Percentiles rank a stretch among this genome's conserved stretches.
phyloP scores from a whole-genome alignment of 345 rosid genomes.

The Carallia pectinifolia region DNA sequence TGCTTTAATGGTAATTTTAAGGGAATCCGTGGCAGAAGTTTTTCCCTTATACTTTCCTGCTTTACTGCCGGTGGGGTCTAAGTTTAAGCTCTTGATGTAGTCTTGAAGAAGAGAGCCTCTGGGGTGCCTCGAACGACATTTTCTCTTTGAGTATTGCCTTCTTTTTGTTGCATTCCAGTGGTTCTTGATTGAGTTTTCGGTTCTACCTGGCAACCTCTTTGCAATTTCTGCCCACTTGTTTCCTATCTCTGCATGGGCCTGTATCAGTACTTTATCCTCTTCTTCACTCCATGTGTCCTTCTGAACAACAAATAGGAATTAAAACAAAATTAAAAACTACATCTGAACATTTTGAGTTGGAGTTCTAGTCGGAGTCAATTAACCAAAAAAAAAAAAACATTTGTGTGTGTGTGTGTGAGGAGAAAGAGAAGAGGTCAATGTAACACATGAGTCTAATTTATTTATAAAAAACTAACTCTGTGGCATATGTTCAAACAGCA shows the following conservation, averaged over 20 bases:
- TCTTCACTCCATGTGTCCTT: constrained; percentile 92
- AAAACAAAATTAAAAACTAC: neutral
- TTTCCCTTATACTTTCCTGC: constrained; percentile 18
- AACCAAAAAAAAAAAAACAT: too few relatives aligned
- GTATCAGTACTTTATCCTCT: constrained; percentile 75
- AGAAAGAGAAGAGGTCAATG: too few relatives aligned
- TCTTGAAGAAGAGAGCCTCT: constrained; percentile 77
- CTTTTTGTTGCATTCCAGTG: constrained; percentile 99
- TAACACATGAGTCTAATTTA: too few relatives aligned
- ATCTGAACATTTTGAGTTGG: too few relatives aligned
- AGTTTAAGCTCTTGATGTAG: constrained; percentile 83
- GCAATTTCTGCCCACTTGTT: constrained; percentile 99
- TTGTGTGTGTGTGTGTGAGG: too few relatives aligned
- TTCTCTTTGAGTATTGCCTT: constrained; percentile 81
- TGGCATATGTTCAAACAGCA: constrained; percentile 4
- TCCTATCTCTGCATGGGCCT: constrained; percentile 78
- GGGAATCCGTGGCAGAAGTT: constrained; percentile 15
- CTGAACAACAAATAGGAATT: constrained; percentile 28
- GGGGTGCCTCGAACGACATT: constrained; percentile 73
- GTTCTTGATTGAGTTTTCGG: constrained; percentile 97
- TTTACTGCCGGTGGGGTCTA: constrained; percentile 22
- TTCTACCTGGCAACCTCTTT: constrained; percentile 86
- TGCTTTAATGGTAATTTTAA: neutral
- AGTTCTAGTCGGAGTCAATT: too few relatives aligned
- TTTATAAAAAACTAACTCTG: neutral